Percentiles rank a stretch among this genome's conserved stretches.
These are phyloP conservation scores for Ichthyophthirius multifiliis DNA, from an alignment of 169 alveolate genomes.

Conservation along the genomic window DNA sequence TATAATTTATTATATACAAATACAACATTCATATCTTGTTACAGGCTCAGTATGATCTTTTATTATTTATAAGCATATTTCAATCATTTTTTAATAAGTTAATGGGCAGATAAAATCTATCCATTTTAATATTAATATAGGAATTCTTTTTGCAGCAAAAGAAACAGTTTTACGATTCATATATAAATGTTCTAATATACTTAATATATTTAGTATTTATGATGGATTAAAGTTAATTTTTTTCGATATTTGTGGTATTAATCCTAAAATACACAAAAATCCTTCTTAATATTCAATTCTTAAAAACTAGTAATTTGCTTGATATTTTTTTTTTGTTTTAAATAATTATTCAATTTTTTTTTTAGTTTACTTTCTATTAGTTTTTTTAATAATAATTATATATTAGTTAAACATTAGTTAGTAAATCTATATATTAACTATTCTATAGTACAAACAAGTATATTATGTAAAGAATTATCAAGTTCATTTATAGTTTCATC, in stretches of 20 bases:
- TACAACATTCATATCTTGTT: neutral
- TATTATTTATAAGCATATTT: neutral
- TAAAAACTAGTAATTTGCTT: neutral
- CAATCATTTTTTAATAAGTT: neutral
- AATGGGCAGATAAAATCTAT: neutral
- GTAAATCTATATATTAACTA: neutral
- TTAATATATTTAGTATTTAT: neutral
- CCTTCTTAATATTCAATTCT: neutral
- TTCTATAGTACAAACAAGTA: neutral
- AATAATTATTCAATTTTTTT: neutral
- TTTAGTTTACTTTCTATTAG: neutral
- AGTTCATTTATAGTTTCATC: neutral
- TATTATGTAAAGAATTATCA: neutral
- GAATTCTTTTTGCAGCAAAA: constrained; percentile 2
- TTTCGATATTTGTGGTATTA: neutral
- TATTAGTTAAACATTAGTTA: neutral
- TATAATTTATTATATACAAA: neutral
- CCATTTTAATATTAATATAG: neutral
- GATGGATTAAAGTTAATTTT: neutral
- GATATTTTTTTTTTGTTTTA: neutral
- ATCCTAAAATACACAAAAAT: neutral
- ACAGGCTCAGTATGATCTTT: neutral
- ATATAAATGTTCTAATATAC: neutral
- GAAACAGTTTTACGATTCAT: neutral
- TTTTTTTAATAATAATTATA: neutral